Evolutionary conservation across 176 grass and related monocot genomes (phyloP).

Genomic region (Canna indica): DNA sequence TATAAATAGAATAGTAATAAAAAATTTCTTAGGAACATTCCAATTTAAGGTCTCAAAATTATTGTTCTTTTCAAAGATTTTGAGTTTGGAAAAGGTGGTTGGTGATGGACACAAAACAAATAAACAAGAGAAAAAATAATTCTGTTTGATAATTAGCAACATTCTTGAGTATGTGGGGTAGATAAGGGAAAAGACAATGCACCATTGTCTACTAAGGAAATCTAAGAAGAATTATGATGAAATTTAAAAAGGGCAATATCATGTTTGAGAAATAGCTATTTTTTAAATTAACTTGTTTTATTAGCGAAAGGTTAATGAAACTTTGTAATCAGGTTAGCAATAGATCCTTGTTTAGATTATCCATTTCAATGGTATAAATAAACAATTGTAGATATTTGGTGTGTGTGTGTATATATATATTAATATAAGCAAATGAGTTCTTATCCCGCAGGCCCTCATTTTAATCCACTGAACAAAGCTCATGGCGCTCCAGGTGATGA

Average conservation of each 20-base stretch:
- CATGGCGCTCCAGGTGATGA: conserved; percentile 51
- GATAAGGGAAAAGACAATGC: neutral
- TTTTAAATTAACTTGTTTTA: neutral
- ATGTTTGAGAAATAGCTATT: neutral
- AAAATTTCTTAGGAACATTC: too few species aligned
- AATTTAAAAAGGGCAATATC: neutral
- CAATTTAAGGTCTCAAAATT: neutral
- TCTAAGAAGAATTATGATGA: neutral
- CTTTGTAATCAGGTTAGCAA: neutral
- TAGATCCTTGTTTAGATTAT: neutral
- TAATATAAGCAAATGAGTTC: conserved; percentile 1
- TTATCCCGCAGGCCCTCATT: conserved; percentile 43
- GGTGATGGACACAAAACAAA: neutral
- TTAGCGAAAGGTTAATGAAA: neutral
- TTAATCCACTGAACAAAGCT: conserved; percentile 46
- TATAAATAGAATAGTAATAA: too few species aligned
- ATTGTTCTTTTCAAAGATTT: neutral
- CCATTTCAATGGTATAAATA: neutral
- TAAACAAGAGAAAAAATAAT: neutral
- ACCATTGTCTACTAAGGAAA: neutral
- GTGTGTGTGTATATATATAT: neutral
- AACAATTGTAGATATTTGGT: neutral
- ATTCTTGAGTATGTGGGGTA: neutral
- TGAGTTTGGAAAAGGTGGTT: neutral
- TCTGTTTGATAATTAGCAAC: too few species aligned